A percentile compares a stretch with the other conserved stretches of the same genome.
Evolutionary conservation across 2,329 filamentous ascomycete species (phyloP).

Genomic region (Fusarium papillatum): DNA sequence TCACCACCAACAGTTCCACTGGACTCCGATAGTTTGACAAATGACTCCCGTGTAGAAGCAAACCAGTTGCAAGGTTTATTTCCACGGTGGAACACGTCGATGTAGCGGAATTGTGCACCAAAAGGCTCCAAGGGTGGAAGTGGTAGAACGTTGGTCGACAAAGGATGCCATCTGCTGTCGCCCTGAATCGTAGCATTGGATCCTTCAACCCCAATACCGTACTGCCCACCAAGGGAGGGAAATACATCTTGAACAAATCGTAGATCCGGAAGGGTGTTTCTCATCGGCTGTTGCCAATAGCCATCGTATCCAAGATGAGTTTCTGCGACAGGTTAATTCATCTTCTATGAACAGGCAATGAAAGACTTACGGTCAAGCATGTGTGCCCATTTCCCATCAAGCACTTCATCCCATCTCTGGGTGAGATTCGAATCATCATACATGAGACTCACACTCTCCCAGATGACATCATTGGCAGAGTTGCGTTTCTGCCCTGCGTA

Average conservation of each 20-base stretch:
- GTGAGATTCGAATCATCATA: conserved; percentile 35
- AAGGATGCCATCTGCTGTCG: conserved; percentile 65
- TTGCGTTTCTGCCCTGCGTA: conserved; percentile 70
- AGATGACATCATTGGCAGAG: conserved; percentile 59
- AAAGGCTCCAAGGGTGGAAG: conserved; percentile 49
- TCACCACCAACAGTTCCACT: conserved; percentile 47
- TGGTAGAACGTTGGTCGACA: conserved; percentile 54
- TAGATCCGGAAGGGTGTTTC: conserved; percentile 71
- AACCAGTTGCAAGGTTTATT: conserved; percentile 47
- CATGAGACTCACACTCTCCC: conserved; percentile 32
- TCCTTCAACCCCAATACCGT: conserved; percentile 49
- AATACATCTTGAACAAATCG: conserved; percentile 62
- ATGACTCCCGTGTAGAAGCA: conserved; percentile 48
- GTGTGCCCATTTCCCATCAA: conserved; percentile 35
- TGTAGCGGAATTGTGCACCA: conserved; percentile 47
- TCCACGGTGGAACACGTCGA: conserved; percentile 53
- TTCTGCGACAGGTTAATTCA: conserved; percentile 45
- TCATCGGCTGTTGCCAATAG: conserved; percentile 79
- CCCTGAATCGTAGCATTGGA: conserved; percentile 51
- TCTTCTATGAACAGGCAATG: accelerated
- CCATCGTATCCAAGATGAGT: conserved; percentile 67
- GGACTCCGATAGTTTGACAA: conserved; percentile 46
- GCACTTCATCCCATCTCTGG: conserved; percentile 33
- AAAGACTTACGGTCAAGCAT: conserved; percentile 28
- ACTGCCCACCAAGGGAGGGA: conserved; percentile 63